Base-by-base conservation (phyloP, 176 grass and related monocot species). In the Saccharum officinarum region DNA sequence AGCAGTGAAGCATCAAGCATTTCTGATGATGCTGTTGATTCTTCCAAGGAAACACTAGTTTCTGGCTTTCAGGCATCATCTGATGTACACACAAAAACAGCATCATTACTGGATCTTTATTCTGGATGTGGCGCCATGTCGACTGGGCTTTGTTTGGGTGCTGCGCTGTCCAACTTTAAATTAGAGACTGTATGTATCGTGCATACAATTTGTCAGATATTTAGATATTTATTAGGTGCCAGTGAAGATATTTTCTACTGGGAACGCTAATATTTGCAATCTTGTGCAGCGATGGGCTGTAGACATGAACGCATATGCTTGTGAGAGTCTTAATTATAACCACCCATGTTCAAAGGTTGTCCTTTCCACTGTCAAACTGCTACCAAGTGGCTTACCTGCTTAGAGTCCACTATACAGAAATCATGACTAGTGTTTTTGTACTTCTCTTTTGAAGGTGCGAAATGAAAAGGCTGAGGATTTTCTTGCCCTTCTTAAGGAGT, bases 111-210 rank as follows among this genome's bases (percentile, higher is more conserved):
- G 28, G 91, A 97, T 39, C 87, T 97, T 49, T 97, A 94, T 69
- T 93, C 87, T n/a, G 89, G 91, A 13, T 97, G 91, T 52, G 94
- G 89, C 3, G 94, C 79, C 40, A 93, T 97, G 91, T 97, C 89
- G 4, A 94, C 91, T 10, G 85, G 87, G 10, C 44, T 94, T 60
- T 97, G 89, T 67, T 67, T 92, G 40, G 91, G 91, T 79, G 81
- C 85, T 4, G 79, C 67, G 42, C 61, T 90, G 12, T 88, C 94
- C 34, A 85, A 87, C 70, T 22, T 84, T 57, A 88, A 86, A 70
- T 20, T 97, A n/a, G 85, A 94, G 76, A 94, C 86, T 91, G 45
- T 46, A 57, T 77, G 88, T 69, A 59, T 42, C 4, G 3, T 71
- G 25, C 37, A 44, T 57, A 28, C 75, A 50, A 34, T 20, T 4